phyloP scores from a whole-genome alignment of 768 basidiomycete species.

The Rhodosporidiobolus odoratus region DNA sequence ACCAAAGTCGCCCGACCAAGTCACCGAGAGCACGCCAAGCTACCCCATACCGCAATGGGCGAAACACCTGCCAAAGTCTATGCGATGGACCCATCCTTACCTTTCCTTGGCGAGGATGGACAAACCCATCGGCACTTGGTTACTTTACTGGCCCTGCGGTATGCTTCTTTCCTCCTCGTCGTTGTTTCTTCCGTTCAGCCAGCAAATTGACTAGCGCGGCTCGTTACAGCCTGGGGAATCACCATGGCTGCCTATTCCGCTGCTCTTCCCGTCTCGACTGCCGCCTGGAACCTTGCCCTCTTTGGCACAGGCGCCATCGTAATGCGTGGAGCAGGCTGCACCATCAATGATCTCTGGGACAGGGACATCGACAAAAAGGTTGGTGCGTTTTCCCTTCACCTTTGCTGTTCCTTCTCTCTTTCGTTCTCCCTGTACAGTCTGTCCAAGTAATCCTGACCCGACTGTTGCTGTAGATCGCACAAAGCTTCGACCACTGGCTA shows the following conservation, averaged over 20 bases:
- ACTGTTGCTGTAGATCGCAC: slow-evolving; percentile 63
- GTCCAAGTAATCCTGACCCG: background rate
- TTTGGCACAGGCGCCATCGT: slow-evolving; percentile 86
- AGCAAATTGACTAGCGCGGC: background rate
- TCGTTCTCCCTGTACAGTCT: too few species aligned
- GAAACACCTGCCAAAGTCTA: background rate
- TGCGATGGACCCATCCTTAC: slow-evolving; percentile 58
- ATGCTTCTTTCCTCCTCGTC: background rate
- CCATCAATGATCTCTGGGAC: slow-evolving; percentile 99
- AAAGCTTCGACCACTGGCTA: slow-evolving; percentile 76
- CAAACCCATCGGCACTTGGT: slow-evolving; percentile 88
- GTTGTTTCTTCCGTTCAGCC: background rate
- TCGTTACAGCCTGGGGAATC: slow-evolving; percentile 84
- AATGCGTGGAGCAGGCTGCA: slow-evolving; percentile 98
- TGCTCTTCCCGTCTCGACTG: slow-evolving; percentile 60
- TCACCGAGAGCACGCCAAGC: background rate
- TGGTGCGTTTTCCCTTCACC: slow-evolving; percentile 53
- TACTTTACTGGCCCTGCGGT: slow-evolving; percentile 94
- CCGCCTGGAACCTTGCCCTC: slow-evolving; percentile 68
- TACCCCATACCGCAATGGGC: slow-evolving; percentile 30
- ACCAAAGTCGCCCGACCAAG: background rate
- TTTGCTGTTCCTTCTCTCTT: background rate
- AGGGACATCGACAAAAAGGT: slow-evolving; percentile 82
- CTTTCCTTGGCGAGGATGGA: slow-evolving; percentile 80
- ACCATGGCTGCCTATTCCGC: slow-evolving; percentile 88